Base-by-base conservation (phyloP, 495 filamentous ascomycete species). In the Glutinoglossum americanum region DNA sequence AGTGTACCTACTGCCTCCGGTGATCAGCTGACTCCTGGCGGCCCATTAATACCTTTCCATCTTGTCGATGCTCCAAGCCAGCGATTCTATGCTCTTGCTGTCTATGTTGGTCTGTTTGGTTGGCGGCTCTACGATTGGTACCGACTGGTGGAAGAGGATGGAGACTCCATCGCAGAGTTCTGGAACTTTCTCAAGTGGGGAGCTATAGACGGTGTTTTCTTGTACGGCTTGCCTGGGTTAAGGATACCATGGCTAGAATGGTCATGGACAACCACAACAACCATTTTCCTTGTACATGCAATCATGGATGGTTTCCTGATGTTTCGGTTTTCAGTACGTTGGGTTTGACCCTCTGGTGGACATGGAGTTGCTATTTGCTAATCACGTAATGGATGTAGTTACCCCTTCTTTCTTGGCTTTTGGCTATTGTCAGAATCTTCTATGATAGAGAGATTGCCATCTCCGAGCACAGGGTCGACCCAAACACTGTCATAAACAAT, bases 211-310 rank as follows among this genome's bases (percentile, higher is more conserved):
- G 78, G 79, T 21, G 66, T 83, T 30, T 94, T 89, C 68, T 74
- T 94, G 57, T 96, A 89, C 65, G 82, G 83, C 4, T 65, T 96
- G 23, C 90, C 93, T 32, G 77, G 79, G 45, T 64, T 97, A 60
- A 79, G 83, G 65, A 94, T 98, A 73, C 92, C 92, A 58, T 96
- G 92, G 92, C 75, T 98, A 41, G 85, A 96, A 74, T 86, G 89
- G 75, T 83, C 82, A 1, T 80, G 84, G 58, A 72, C 79, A 15
- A 83, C 82, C 0, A 82, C 83, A 13, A 70, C 80, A 28, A 68
- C 72, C 1, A 64, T 84, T 17, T 89, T 87, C 64, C 62, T 85
- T 10, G 51, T 74, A 1, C 87, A 94, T 66, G 74, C 81, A 1
- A 63, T 84, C 9, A 67, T 84, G 23, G 86, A 95, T 71, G 79